Base-by-base conservation (phyloP, 768 basidiomycete species). In the Agaricus subrufescens region DNA sequence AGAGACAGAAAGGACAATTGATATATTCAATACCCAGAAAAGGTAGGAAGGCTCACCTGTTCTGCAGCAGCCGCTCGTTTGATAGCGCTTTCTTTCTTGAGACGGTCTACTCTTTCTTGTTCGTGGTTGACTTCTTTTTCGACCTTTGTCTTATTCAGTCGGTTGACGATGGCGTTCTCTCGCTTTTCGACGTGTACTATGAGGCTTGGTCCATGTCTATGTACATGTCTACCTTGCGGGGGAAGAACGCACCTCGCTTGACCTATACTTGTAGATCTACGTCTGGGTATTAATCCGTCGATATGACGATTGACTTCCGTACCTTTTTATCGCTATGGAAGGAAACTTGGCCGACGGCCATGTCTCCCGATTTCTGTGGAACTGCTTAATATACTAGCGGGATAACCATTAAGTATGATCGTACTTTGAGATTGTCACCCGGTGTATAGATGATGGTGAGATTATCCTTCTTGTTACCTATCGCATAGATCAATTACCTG, bases 391-490 rank as follows among this genome's bases (percentile, higher is more conserved):
- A 19, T 12, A 11, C 4, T 29, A 30, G n/a, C 26, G 12, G 6
- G 23, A 4, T 14, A 12, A 34, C 27, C 15, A 39, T 4, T 10
- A 11, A 42, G 26, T 46, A 26, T 23, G 30, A 27, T 61, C 73
- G 14, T 49, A 93, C 93, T 84, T 96, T 94, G 56, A 99, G 76
- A 67, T 98, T 99, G 58, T 86, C 82, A 10, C 84, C 91, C 0
- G 94, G 95, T 0, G 95, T 98, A 68, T 94, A 97, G 60, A 99
- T 97, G 63, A 98, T 80, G 6, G 91, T 91, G 45, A 98, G 65
- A 65, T 96, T 86, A 60, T 94, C 90, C 72, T 94, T 95, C 75
- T 98, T 98, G 75, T 98, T 97, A 8, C 94, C 95, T 96, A 63
- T 1, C 27, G 25, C 15, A 38, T n/a, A 14, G 7, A n/a, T 56